phyloP scores from a whole-genome alignment of 352 stramenopile species.

The Aphanomyces invadans region DNA sequence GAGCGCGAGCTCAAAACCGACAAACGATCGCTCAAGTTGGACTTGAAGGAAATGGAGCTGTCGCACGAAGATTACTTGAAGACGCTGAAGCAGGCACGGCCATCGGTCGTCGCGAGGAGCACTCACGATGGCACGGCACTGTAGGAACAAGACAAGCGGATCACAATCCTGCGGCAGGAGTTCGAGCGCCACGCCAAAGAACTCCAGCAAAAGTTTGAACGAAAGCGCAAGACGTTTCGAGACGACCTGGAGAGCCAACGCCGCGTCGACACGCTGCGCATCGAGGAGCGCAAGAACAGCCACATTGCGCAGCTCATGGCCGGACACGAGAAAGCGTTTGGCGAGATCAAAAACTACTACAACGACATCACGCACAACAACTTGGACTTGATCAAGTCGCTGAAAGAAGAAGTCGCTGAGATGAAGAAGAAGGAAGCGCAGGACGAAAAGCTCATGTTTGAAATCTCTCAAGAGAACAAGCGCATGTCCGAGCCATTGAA shows the following conservation, averaged over 20 bases:
- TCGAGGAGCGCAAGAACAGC: constrained; percentile 89
- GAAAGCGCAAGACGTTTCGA: constrained; percentile 70
- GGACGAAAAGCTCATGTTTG: constrained; percentile 91
- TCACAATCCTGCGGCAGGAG: constrained; percentile 86
- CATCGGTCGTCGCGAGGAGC: too few species aligned
- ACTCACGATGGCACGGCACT: too few species aligned
- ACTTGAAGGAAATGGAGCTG: constrained; percentile 89
- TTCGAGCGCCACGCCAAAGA: constrained; percentile 89
- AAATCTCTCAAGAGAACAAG: constrained; percentile 94
- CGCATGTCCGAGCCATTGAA: constrained; percentile 92
- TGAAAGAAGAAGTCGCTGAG: constrained; percentile 92
- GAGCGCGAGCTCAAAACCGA: constrained; percentile 87
- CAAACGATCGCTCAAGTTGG: constrained; percentile 79
- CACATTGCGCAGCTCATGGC: constrained; percentile 91
- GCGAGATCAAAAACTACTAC: constrained; percentile 96
- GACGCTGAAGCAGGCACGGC: constrained; percentile 71
- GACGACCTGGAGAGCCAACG: constrained; percentile 73
- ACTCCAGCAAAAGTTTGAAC: constrained; percentile 83
- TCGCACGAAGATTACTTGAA: constrained; percentile 90
- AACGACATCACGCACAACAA: constrained; percentile 97
- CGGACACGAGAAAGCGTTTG: constrained; percentile 89
- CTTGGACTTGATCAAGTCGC: constrained; percentile 91
- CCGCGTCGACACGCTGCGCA: constrained; percentile 79
- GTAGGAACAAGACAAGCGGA: constrained; percentile 83
- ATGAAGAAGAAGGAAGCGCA: constrained; percentile 93